Base-by-base conservation (phyloP, 495 filamentous ascomycete species). In the Penicillium desertorum region DNA sequence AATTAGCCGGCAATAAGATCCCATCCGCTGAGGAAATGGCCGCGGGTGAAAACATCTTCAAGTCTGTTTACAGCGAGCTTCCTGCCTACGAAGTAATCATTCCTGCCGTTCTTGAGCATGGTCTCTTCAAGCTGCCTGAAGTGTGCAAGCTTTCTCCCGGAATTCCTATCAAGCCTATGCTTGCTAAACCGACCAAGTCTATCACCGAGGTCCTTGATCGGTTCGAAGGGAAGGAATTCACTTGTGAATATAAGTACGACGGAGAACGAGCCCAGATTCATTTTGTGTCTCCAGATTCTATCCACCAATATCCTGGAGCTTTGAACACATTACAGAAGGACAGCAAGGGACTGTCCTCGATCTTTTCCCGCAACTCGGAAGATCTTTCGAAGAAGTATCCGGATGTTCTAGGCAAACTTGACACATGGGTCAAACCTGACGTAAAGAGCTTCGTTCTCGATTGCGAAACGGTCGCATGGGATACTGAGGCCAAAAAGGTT, bases 401-500 rank as follows among this genome's bases (percentile, higher is more conserved):
- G 0, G 94, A 98, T 75, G 88, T 98, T 37, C 80, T 98, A 14
- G 88, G 79, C 8, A 96, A 92, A 67, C 83, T 98, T 6, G 76
- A 88, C 36, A 85, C 80, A 2, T 98, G 94, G 94, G 84, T 98
- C 58, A 96, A 95, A 65, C 73, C 83, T 0, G 92, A 84, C 22
- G 94, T 94, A 17, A 87, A 89, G 71, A 96, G 90, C 62, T 98
- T 98, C 65, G 95, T 98, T 4, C 76, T 98, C 8, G 94, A 98
- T 69, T 98, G 95, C 74, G 94, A 98, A 76, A 96, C 92, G 1
- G 95, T 98, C n/a, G 94, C 88, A 3, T 98, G 95, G 95, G 95
- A 98, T 71, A 81, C 88, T 2, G 79, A 79, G 2, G 89, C 92
- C 77, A 96, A 97, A 78, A 93, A 96, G 70, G 88, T 98, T 5